Base-by-base conservation (phyloP, 257 asterid genomes). In the Solanum lycopersicoides region DNA sequence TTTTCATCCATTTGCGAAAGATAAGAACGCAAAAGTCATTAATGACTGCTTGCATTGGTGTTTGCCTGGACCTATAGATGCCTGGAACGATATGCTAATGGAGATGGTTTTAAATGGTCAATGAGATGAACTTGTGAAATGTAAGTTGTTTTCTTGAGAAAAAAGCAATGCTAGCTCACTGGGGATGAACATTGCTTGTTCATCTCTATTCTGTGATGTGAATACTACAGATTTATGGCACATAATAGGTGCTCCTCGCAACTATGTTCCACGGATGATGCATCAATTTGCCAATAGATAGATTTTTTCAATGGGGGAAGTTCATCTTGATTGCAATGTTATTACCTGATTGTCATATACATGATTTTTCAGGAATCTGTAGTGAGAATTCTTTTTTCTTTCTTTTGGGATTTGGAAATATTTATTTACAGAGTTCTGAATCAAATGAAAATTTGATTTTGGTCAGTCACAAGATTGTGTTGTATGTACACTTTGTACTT, bases 11-110 rank as follows among this genome's bases (percentile, higher is more conserved):
- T 91, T 92, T 21, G 92, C 90, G 0, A 80, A 92, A 32, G 93
- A 72, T 14, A 83, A 88, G 89, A 89, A 89, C 2, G 93, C 87
- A 2, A 88, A 89, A 85, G 83, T 92, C 12, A 87, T 94, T 23
- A 92, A 87, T 66, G 98, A 96, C 75, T 96, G 99, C 88, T 88
- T 96, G 89, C 99, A 96, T 66, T 96, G 98, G 98, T 96, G 99
- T 88, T 56, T 96, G 92, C 99, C 98, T 3, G 99, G 99, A 39
- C 96, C 98, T 14, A 93, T 95, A 16, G 99, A 96, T 88, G 53
- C 94, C n/a, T 96, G 98, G 98, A 95, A 94, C 42, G 98, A 96
- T 91, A 68, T 96, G 75, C 77, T 95, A 91, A 91, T 94, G 96
- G 94, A 93, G 86, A 93, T 93, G 96, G 84, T 94, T 39, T 75